These are phyloP conservation scores for Cardiospermum halicacabum DNA, from an alignment of 345 rosid species.

Conservation along the genomic window DNA sequence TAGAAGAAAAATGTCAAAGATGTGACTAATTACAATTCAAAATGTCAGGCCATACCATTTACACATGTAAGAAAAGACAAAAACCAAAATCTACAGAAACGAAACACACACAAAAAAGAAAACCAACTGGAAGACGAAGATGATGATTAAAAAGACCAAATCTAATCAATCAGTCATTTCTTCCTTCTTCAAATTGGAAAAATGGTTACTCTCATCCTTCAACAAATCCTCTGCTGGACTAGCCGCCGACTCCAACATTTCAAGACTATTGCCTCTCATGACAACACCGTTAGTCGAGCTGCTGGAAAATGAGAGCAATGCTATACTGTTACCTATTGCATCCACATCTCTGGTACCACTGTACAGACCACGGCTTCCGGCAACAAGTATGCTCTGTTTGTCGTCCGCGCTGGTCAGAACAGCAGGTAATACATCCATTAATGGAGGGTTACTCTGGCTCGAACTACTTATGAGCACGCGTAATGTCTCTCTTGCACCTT, in stretches of 20 bases:
- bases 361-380: constrained; percentile 71
- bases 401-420: constrained; percentile 30
- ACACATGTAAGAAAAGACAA: constrained; percentile 20
- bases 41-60: constrained; percentile 21
- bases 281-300: constrained; percentile 10
- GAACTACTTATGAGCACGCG: constrained; percentile 74
- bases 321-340: constrained; percentile 33
- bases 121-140: neutral
- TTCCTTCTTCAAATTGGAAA: constrained; percentile 13
- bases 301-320: constrained; percentile 41
- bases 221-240: too few species aligned
- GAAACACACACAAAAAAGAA: too few species aligned
- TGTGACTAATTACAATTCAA: constrained; percentile 33
- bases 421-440: constrained; percentile 45
- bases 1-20: constrained; percentile 5
- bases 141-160: too few species aligned
- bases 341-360: constrained; percentile 43
- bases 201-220: constrained; percentile 1
- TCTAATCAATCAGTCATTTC: constrained; percentile 12
- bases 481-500: constrained; percentile 93
- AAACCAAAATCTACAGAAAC: constrained; percentile 14
- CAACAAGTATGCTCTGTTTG: constrained; percentile 32
- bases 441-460: constrained; percentile 38
- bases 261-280: too few species aligned
- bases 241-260: too few species aligned